Evolutionary conservation across 2,329 filamentous ascomycete genomes (phyloP).

Genomic region (Trichoderma sp.): DNA sequence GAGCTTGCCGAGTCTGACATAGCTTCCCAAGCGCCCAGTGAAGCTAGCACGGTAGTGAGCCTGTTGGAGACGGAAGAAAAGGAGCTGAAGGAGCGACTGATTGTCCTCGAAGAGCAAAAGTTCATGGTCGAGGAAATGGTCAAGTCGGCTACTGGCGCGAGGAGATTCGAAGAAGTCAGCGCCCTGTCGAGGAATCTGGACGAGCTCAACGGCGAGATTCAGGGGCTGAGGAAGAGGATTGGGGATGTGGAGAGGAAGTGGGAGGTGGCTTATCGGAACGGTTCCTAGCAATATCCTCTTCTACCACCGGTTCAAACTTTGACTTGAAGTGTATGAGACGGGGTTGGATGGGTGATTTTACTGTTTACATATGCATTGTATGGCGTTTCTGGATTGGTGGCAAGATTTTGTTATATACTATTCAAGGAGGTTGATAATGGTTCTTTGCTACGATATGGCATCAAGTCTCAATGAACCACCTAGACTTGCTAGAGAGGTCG

Average conservation of each 20-base stretch:
- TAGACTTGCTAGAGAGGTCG: too few relatives aligned
- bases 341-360: background rate
- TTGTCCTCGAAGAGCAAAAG: slow-evolving; percentile 87
- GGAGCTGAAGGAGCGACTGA: slow-evolving; percentile 73
- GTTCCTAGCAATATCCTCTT: slow-evolving; percentile 17
- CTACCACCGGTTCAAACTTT: too few relatives aligned
- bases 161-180: slow-evolving; percentile 84
- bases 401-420: background rate
- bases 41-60: slow-evolving; percentile 57
- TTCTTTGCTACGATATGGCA: too few relatives aligned
- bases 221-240: slow-evolving; percentile 65
- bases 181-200: slow-evolving; percentile 79
- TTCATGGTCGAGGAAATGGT: slow-evolving; percentile 90
- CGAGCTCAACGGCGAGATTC: slow-evolving; percentile 79
- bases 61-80: slow-evolving; percentile 81
- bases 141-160: slow-evolving; percentile 69
- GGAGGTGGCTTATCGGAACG: slow-evolving; percentile 54
- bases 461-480: too few relatives aligned
- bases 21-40: slow-evolving; percentile 49
- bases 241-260: slow-evolving; percentile 64
- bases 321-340: background rate
- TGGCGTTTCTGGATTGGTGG: slow-evolving; percentile 37
- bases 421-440: too few relatives aligned
- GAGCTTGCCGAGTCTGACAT: slow-evolving; percentile 52
- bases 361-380: slow-evolving; percentile 37